These are phyloP conservation scores for Anaeromyces robustus DNA, from an alignment of 192 early-diverging fungal genomes.

Conservation along the genomic window DNA sequence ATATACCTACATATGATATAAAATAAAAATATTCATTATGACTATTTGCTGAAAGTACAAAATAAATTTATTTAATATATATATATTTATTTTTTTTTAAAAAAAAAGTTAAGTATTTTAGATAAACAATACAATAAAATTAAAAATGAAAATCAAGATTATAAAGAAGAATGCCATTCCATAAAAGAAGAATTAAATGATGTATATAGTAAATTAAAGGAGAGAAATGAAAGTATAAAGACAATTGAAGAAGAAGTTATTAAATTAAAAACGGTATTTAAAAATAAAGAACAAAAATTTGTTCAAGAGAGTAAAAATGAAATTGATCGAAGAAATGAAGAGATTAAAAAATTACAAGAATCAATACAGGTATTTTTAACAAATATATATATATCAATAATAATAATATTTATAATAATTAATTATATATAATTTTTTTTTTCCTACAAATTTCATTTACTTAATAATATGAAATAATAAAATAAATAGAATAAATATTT, in stretches of 20 bases:
- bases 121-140: slow-evolving; percentile 17
- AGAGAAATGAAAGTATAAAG: slow-evolving; percentile 34
- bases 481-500: background rate
- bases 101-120: slow-evolving; percentile 13
- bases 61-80: background rate
- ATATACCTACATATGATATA: too few relatives aligned
- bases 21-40: too few relatives aligned
- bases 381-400: too few relatives aligned
- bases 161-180: slow-evolving; percentile 19
- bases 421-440: too few relatives aligned
- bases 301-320: slow-evolving; percentile 7
- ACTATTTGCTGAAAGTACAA: too few relatives aligned
- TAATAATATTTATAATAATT: too few relatives aligned
- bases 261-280: slow-evolving; percentile 14
- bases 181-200: slow-evolving; percentile 19
- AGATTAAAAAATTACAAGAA: background rate
- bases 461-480: background rate
- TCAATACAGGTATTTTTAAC: background rate
- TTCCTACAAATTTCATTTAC: too few relatives aligned
- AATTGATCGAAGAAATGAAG: background rate
- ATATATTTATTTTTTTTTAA: background rate
- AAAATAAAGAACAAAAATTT: slow-evolving; percentile 24
- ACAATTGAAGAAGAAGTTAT: slow-evolving; percentile 28
- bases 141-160: slow-evolving; percentile 17
- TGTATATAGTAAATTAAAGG: slow-evolving; percentile 17